These are phyloP conservation scores for Monosporascus sp. DNA, from an alignment of 2,329 filamentous ascomycete genomes.

Conservation along the genomic window DNA sequence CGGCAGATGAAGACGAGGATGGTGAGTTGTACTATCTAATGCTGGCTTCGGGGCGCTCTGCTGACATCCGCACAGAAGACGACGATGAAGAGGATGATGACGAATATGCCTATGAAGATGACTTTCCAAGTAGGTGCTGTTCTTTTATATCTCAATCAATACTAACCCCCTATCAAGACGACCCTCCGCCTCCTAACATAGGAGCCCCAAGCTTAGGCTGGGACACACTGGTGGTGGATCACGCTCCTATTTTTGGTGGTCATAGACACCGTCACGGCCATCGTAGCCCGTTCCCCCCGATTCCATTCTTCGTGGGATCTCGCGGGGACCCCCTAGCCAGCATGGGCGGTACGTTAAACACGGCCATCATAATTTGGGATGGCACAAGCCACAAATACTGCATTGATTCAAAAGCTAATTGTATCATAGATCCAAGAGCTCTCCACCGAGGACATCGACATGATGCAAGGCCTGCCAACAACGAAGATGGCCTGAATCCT, in stretches of 20 bases:
- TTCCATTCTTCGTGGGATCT: slow-evolving; percentile 28
- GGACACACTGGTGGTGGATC: slow-evolving; percentile 51
- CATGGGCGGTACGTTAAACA: slow-evolving; percentile 21
- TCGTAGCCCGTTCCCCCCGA: slow-evolving; percentile 55
- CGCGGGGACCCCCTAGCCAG: slow-evolving; percentile 19
- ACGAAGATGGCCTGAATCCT: slow-evolving; percentile 83
- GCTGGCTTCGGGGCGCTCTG: neutral
- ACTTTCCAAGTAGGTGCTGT: slow-evolving; percentile 48
- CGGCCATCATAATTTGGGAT: neutral
- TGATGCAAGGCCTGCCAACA: slow-evolving; percentile 48
- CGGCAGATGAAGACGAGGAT: slow-evolving; percentile 56
- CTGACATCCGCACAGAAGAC: slow-evolving; percentile 32
- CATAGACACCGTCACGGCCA: slow-evolving; percentile 52
- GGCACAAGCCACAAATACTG: neutral
- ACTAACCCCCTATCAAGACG: slow-evolving; percentile 28
- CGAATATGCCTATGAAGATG: slow-evolving; percentile 57
- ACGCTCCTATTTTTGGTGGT: slow-evolving; percentile 35
- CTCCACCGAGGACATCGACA: slow-evolving; percentile 50
- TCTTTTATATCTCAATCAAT: neutral
- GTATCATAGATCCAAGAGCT: slow-evolving; percentile 25
- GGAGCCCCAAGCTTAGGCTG: slow-evolving; percentile 46
- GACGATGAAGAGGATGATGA: slow-evolving; percentile 68
- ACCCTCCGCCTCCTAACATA: slow-evolving; percentile 38
- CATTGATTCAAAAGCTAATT: slow-evolving; percentile 19
- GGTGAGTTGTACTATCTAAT: slow-evolving; percentile 29